Evolutionary conservation across 805 yeast species (phyloP).

Genomic region (Saturnispora sanitii): DNA sequence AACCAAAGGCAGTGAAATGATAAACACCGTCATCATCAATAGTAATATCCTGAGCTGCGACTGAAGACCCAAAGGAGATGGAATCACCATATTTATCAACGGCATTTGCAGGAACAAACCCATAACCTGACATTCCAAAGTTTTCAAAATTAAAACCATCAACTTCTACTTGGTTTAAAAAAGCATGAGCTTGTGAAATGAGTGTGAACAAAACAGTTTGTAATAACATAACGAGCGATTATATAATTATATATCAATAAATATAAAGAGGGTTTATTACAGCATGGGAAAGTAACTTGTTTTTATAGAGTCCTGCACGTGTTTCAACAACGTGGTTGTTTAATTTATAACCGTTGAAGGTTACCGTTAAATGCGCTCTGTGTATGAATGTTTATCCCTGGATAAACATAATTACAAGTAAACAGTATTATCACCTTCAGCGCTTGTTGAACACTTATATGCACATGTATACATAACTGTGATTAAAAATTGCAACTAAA

Average conservation of each 20-base stretch:
- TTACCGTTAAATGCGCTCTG: no score
- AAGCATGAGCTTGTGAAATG: constrained; percentile 8
- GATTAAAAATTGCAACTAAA: no score
- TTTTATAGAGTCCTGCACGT: no score
- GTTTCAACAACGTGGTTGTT: no score
- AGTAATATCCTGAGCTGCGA: constrained; percentile 19
- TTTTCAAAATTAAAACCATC: constrained; percentile 20
- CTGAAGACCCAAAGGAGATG: constrained; percentile 27
- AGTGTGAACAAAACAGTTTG: constrained; percentile 8
- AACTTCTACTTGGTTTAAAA: constrained; percentile 12
- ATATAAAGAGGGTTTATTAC: neutral
- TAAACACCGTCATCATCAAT: constrained; percentile 19
- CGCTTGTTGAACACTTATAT: no score
- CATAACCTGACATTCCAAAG: constrained; percentile 24
- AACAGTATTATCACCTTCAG: no score
- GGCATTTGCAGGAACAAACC: constrained; percentile 20
- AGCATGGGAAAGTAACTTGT: no score
- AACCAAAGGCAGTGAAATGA: constrained; percentile 21
- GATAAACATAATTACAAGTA: no score
- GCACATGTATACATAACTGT: no score
- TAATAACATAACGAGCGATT: neutral
- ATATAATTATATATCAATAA: neutral
- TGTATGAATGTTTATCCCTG: no score
- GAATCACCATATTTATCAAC: constrained; percentile 25
- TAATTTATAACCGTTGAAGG: no score